phyloP scores from a whole-genome alignment of 352 stramenopile species.

The Phytophthora cryptogea region DNA sequence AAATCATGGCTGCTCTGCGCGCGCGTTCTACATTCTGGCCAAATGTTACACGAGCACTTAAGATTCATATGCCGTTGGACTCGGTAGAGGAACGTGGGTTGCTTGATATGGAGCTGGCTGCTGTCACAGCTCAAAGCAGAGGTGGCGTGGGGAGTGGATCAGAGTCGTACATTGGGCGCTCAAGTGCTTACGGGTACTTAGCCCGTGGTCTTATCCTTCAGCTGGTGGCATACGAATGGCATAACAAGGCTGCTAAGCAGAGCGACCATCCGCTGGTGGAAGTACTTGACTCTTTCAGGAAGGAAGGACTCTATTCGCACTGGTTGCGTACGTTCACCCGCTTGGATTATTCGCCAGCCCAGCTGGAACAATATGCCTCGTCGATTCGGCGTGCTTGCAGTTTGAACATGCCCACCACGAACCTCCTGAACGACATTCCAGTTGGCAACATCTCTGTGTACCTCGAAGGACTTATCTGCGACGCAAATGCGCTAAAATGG shows the following conservation, averaged over 20 bases:
- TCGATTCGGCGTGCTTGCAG: conserved; percentile 29
- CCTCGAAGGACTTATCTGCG: conserved; percentile 35
- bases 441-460: conserved; percentile 29
- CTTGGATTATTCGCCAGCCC: conserved; percentile 52
- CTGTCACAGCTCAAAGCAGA: conserved; percentile 27
- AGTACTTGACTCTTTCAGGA: conserved; percentile 63
- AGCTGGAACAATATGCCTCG: conserved; percentile 27
- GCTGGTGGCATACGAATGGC: conserved; percentile 69
- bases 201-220: conserved; percentile 64
- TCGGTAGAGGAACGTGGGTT: conserved; percentile 40
- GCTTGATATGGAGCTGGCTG: conserved; percentile 45
- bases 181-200: conserved; percentile 62
- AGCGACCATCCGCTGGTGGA: conserved; percentile 43
- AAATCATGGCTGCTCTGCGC: conserved; percentile 51
- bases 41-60: conserved; percentile 59
- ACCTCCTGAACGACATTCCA: conserved; percentile 22
- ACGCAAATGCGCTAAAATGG: conserved; percentile 34
- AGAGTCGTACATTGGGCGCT: conserved; percentile 53
- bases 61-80: conserved; percentile 61
- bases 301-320: conserved; percentile 67
- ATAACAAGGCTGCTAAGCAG: conserved; percentile 41
- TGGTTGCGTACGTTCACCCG: conserved; percentile 71
- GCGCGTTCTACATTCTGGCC: conserved; percentile 53
- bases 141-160: conserved; percentile 23
- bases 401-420: conserved; percentile 5